Evolutionary conservation across 2,329 filamentous ascomycete species (phyloP), one percentile per base, ranked within the genome.

Genomic region (Graphiopsis chlorocephala): DNA sequence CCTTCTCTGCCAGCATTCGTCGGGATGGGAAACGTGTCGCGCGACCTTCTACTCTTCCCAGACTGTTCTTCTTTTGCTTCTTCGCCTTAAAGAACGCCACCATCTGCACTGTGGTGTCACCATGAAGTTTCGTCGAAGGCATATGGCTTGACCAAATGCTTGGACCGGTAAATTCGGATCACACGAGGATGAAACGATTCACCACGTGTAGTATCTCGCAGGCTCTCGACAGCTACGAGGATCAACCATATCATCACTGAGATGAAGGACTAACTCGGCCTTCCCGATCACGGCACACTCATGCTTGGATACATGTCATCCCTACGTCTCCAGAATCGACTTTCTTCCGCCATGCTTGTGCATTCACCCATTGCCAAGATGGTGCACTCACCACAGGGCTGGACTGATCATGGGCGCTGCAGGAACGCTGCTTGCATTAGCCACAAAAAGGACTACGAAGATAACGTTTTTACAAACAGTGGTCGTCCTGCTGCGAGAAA

Each of bases 31-130:
- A 45, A 29, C 50, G 50, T 58, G 55, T 58, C 55, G 35, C 33
- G 55, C 42, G 55, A n/a, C 23, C 33, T 58, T 25, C n/a, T 58
- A 20, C 55, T 35, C 23, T 11, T 11, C 33, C 8, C n/a, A 29
- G 33, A 58, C 35, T 58, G 55, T 33, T 15, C 55, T 42, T 25
- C 38, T 45, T 26, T 42, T 45, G 14, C 35, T 58, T 45, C 33
- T 29, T 45, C 55, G 55, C 55, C 35, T 28, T 29, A 35, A 17
- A 25, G 38, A 53, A 53, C 35, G 55, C 55, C 55, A 58, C 35
- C 55, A 42, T 58, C 55, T 58, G 55, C 55, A 45, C 6, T n/a
- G 23, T 58, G 38, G 55, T 58, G 35, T 58, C 55, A 58, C 55
- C 35, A 25, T 15, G 4, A 26, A 45, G 15, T 25, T 23, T 42